Base-by-base conservation (phyloP, 2,329 filamentous ascomycete species). In the Cryphonectria naterciae region DNA sequence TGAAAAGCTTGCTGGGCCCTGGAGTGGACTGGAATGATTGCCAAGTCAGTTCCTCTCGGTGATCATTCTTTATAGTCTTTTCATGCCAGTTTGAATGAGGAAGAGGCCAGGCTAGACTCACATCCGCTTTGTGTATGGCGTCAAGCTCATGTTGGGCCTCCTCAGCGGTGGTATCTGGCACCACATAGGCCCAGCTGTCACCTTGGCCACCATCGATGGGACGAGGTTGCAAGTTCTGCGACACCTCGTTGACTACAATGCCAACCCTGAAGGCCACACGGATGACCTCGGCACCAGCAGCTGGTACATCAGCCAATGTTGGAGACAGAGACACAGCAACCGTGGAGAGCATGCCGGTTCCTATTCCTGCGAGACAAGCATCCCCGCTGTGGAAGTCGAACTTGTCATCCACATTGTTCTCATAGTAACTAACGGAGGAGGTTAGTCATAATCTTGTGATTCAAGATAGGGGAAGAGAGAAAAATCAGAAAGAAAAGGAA, bases 181-280 rank as follows among this genome's bases (percentile, higher is more conserved):
- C 71, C 0, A 84, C 81, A 64, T 81, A 83, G 0, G 83, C 83
- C 83, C 83, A 85, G 32, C 75, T 79, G 35, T 82, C 80, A 0
- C 73, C 72, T 1, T 71, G 49, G 4, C 69, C 72, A 4, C 54
- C 68, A 10, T 73, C 68, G 37, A 72, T 67, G 7, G 68, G 67
- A 28, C 77, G 79, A 22, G 81, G 69, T 70, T 86, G 77, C 5
- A 87, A 73, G 35, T 81, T 80, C 49, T 80, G 74, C 0, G 85
- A 85, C 0, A 85, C 76, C 2, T 78, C 76, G n/a, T 80, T 73
- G 0, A 86, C 84, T 4, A 80, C 75, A 2, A 85, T 74, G 1
- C 85, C 84, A 4, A 87, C 76, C 0, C 85, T 79, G 70, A 87
- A 86, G 1, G 85, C 83, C 1, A 81, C 46, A 0, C 83, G 78